Conservation (phyloP, 768 basidiomycete species). For the Amanita fuliginea region DNA sequence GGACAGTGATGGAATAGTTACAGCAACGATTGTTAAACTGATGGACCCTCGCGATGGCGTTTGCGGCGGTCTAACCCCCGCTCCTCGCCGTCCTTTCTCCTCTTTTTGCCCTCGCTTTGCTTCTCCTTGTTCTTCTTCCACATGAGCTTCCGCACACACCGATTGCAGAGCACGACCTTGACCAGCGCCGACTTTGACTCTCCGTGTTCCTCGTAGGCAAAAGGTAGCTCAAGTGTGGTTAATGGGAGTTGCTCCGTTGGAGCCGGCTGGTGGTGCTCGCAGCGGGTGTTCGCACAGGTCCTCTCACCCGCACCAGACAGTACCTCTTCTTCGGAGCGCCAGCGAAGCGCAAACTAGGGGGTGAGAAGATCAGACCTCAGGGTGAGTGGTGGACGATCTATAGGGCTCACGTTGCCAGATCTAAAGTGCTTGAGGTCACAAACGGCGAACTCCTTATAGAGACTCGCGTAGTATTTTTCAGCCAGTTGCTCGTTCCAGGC, state of each 20-base stretch:
- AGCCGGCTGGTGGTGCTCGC: conserved; percentile 44
- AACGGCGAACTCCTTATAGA: conserved; percentile 88
- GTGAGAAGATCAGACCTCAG: neutral
- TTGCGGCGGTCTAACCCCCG: neutral
- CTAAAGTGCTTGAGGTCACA: conserved; percentile 97
- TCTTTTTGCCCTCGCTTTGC: conserved; percentile 14
- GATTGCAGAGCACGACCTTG: conserved; percentile 78
- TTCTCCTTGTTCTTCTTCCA: conserved; percentile 73
- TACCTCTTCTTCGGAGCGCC: conserved; percentile 90
- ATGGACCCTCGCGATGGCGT: neutral
- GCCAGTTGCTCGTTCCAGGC: conserved; percentile 85
- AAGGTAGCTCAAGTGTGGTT: conserved; percentile 81
- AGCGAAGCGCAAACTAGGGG: conserved; percentile 74
- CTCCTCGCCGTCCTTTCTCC: conserved; percentile 9
- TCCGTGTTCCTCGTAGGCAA: conserved; percentile 76
- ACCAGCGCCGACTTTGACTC: conserved; percentile 73
- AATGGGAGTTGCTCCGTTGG: conserved; percentile 22
- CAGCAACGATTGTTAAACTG: neutral
- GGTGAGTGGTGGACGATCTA: neutral
- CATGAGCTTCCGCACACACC: conserved; percentile 76
- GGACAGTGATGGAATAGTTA: neutral
- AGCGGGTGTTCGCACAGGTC: conserved; percentile 86
- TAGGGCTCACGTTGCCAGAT: conserved; percentile 66
- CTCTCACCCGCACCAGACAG: conserved; percentile 76
- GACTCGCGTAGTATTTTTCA: conserved; percentile 73